phyloP scores from a whole-genome alignment of 1,284 basidiomycete species.

The Pseudozyma pruni region DNA sequence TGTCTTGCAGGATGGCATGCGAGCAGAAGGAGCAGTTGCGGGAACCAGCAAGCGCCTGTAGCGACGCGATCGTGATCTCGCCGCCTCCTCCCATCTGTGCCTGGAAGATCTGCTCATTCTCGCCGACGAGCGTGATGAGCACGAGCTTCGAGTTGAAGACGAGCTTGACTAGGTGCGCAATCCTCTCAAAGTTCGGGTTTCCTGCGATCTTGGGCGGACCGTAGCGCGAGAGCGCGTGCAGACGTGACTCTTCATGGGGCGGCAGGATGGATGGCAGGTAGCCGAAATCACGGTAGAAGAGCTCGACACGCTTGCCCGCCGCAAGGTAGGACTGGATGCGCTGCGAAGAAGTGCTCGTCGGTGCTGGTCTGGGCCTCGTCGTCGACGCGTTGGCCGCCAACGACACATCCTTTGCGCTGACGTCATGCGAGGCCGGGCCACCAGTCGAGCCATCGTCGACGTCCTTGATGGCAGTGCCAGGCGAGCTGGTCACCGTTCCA shows the following conservation, averaged over 20 bases:
- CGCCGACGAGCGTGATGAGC: conserved; percentile 82
- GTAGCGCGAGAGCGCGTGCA: conserved; percentile 57
- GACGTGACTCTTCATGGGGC: conserved; percentile 55
- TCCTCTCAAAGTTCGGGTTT: conserved; percentile 91
- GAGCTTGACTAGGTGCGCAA: conserved; percentile 85
- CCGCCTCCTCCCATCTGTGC: conserved; percentile 75
- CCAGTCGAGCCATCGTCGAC: neutral
- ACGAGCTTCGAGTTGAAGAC: conserved; percentile 91
- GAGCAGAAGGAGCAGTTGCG: conserved; percentile 81
- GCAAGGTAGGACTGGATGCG: conserved; percentile 51
- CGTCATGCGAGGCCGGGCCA: conserved; percentile 8
- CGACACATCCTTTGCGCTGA: conserved; percentile 29
- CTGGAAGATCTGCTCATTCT: conserved; percentile 86
- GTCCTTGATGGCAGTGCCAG: conserved; percentile 7
- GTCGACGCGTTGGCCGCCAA: conserved; percentile 31
- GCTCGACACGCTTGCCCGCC: conserved; percentile 54
- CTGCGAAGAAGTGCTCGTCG: conserved; percentile 28
- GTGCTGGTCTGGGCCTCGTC: conserved; percentile 10
- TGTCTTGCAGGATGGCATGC: conserved; percentile 84
- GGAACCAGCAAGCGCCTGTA: conserved; percentile 68
- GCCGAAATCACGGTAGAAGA: conserved; percentile 57
- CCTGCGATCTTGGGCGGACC: conserved; percentile 70
- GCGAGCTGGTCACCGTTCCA: conserved; percentile 42
- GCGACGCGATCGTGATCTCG: conserved; percentile 30
- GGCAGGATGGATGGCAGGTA: conserved; percentile 61